Evolutionary conservation across 1,284 basidiomycete species (phyloP), one percentile per base, ranked within the genome.

Genomic region (Trametes pubescens): DNA sequence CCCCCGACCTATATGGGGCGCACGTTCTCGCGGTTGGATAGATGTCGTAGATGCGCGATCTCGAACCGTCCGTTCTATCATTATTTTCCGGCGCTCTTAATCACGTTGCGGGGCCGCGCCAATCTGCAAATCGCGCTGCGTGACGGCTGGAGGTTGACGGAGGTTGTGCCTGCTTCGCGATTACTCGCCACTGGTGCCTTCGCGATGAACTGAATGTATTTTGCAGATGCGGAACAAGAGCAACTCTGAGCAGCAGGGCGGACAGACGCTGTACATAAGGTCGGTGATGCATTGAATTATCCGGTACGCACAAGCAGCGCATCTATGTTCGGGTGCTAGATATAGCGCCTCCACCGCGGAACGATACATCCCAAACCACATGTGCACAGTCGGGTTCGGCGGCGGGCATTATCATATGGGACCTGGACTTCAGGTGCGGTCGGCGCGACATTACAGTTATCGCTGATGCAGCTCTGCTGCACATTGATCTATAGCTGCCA

Each of bases 1-100:
- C 46, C 2, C 46, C 8, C 24, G 22, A 21, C 22, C 46, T 24
- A 24, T 10, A 24, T 9, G 2, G 3, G 3, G 9, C 6, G 22
- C 43, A 4, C 22, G 8, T 18, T 26, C 13, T 35, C 49, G 49
- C 49, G 29, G 49, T 51, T 51, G 51, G 35, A 52, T 52, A 52
- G 34, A 32, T 32, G 29, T 24, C 24, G 21, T 52, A 52, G 51
- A 52, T 40, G 51, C 51, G 51, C 11, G 14, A 29, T 38, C 35
- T 14, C 51, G 34, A 16, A 16, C 21, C 51, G 11, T 13, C 11
- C 37, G 51, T 37, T 26, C 51, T 38, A 52, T 52, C 35, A 26
- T 52, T 24, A 22, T 35, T 51, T n/a, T 51, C 29, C 24, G 9
- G 16, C 35, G 35, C 49, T 35, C 11, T 29, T 8, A 47, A 34